A percentile compares a stretch with the other conserved stretches of the same genome.
Evolutionary conservation across 495 filamentous ascomycete genomes (phyloP).

Genomic region (Penicillium angulare): DNA sequence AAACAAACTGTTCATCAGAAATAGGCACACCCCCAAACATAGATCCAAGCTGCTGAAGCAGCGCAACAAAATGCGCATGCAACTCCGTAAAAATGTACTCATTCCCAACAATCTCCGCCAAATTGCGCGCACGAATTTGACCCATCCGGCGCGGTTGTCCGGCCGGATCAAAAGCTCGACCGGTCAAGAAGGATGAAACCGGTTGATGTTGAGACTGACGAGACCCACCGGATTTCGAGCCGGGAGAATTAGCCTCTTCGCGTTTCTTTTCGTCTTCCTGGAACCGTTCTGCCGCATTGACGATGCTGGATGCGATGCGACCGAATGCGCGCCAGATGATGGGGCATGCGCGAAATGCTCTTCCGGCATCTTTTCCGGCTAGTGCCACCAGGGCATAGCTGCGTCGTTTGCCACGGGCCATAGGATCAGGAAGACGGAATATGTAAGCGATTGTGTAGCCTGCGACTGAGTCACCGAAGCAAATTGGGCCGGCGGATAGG

Average conservation of each 20-base stretch:
- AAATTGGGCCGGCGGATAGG: conserved; percentile 72
- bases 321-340: conserved; percentile 74
- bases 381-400: conserved; percentile 89
- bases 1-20: conserved; percentile 45
- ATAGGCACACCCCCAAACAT: conserved; percentile 47
- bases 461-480: conserved; percentile 77
- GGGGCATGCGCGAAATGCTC: conserved; percentile 72
- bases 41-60: conserved; percentile 64
- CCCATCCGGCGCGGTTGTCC: conserved; percentile 51
- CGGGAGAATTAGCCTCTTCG: conserved; percentile 37
- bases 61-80: conserved; percentile 73
- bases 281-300: conserved; percentile 57
- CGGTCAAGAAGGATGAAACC: conserved; percentile 63
- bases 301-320: conserved; percentile 72
- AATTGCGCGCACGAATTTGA: conserved; percentile 66
- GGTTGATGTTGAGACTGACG: conserved; percentile 50
- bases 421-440: conserved; percentile 83
- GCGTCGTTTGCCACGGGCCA: conserved; percentile 81
- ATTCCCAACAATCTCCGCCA: conserved; percentile 83
- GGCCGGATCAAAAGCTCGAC: conserved; percentile 57
- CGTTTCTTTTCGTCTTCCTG: conserved; percentile 47
- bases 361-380: conserved; percentile 64
- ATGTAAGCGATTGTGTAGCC: conserved; percentile 93
- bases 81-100: conserved; percentile 87
- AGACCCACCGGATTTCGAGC: conserved; percentile 12